Conservation (phyloP, 148 eudicot genomes). For the Amaranthus palmeri region DNA sequence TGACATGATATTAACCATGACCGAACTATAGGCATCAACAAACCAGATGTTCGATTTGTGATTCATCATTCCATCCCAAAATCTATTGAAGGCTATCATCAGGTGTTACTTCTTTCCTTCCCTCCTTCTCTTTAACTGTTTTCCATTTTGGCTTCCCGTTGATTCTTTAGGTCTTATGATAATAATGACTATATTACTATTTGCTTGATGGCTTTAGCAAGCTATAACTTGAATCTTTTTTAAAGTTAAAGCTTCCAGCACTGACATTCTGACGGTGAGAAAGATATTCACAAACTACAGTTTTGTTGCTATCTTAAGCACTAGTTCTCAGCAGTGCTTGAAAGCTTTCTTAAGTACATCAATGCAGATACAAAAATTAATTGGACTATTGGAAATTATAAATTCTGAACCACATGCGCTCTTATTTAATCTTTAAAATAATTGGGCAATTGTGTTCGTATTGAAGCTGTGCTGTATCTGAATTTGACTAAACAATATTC, state of each 20-base stretch:
- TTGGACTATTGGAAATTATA: not conserved
- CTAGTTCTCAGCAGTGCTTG: not conserved
- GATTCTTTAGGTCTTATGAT: slow-evolving; percentile 1
- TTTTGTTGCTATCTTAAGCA: not conserved
- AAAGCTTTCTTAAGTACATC: not conserved
- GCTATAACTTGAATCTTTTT: not conserved
- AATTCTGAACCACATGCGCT: not conserved
- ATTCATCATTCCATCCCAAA: slow-evolving; percentile 98
- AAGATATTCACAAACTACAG: not conserved
- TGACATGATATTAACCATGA: slow-evolving; percentile 26
- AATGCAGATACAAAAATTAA: not conserved
- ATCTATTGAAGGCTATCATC: slow-evolving; percentile 99
- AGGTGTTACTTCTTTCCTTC: slow-evolving; percentile 42
- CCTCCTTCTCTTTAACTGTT: not conserved
- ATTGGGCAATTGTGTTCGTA: not conserved
- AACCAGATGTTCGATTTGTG: slow-evolving; percentile 96
- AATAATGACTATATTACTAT: not conserved
- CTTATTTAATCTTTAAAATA: not conserved
- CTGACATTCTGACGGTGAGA: not conserved
- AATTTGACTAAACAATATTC: not conserved
- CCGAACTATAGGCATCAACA: slow-evolving; percentile 67
- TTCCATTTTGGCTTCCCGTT: too few species aligned
- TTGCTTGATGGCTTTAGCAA: not conserved
- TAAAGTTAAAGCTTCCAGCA: not conserved
- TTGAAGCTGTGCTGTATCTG: slow-evolving; percentile 4